phyloP scores from a whole-genome alignment of 2,329 filamentous ascomycete species.

The Lithohypha guttulata region DNA sequence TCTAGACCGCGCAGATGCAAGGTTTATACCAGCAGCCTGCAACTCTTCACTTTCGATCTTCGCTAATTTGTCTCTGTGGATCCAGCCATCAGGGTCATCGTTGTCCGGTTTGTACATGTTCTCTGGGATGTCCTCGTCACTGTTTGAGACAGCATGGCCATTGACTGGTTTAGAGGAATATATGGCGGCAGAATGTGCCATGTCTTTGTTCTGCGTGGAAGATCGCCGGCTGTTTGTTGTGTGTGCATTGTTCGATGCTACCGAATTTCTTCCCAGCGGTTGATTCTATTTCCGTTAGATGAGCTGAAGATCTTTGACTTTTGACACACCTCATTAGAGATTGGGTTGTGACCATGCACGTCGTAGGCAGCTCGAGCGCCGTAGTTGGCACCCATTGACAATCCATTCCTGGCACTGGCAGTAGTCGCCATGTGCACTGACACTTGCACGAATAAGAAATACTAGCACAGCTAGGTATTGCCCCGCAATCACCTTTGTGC shows the following conservation, averaged over 20 bases:
- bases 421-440: slow-evolving; percentile 7
- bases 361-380: slow-evolving; percentile 6
- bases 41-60: slow-evolving; percentile 41
- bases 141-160: slow-evolving; percentile 14
- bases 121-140: slow-evolving; percentile 19
- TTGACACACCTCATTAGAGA: slow-evolving; percentile 7
- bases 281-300: slow-evolving; percentile 5
- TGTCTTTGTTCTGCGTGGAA: slow-evolving; percentile 13
- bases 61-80: slow-evolving; percentile 41
- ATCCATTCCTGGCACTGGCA: slow-evolving; percentile 8
- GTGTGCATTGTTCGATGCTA: background rate
- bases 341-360: background rate
- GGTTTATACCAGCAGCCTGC: slow-evolving; percentile 36
- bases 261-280: background rate
- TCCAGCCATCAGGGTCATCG: slow-evolving; percentile 35
- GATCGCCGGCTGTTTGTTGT: background rate
- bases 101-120: slow-evolving; percentile 24
- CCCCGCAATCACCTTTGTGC: background rate
- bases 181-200: slow-evolving; percentile 18
- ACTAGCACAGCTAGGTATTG: background rate
- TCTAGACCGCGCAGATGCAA: slow-evolving; percentile 30
- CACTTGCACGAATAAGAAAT: too few species aligned
- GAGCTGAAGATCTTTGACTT: background rate
- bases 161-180: slow-evolving; percentile 13
- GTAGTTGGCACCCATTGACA: slow-evolving; percentile 4